Evolutionary conservation across 1,284 basidiomycete species (phyloP).

Genomic region (Coriolopsis trogii): DNA sequence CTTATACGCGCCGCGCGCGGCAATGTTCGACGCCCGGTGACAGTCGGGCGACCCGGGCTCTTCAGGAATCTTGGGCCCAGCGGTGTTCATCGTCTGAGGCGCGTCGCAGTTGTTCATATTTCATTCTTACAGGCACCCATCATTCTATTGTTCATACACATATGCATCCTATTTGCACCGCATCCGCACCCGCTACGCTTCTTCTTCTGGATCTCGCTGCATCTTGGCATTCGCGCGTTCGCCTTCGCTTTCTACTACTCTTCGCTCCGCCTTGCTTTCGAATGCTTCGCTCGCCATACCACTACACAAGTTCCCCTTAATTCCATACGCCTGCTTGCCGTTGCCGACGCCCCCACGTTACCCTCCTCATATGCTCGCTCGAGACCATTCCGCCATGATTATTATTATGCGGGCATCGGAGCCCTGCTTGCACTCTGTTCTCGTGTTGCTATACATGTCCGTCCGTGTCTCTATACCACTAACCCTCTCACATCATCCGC

Average conservation of each 20-base stretch:
- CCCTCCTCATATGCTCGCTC: background rate
- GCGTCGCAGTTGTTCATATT: too few species aligned
- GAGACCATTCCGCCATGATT: constrained; percentile 1
- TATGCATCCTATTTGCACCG: too few species aligned
- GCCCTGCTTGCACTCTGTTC: constrained; percentile 12
- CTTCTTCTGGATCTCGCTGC: too few species aligned
- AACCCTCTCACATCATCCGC: background rate
- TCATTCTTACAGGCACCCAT: too few species aligned
- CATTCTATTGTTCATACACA: too few species aligned
- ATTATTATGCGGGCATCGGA: constrained; percentile 18
- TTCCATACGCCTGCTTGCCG: background rate
- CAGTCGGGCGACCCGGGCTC: too few species aligned
- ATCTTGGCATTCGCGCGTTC: too few species aligned
- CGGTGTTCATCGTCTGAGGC: too few species aligned
- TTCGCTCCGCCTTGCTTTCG: background rate
- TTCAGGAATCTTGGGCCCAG: too few species aligned
- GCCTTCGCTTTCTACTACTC: background rate
- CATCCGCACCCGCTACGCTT: too few species aligned
- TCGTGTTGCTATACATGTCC: constrained; percentile 12
- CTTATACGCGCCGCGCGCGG: background rate
- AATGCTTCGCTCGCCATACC: too few species aligned
- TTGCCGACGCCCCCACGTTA: background rate
- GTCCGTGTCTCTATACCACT: background rate
- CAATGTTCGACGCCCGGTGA: background rate
- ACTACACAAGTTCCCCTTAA: too few species aligned